Conservation (phyloP, 148 eudicot species). For the Rhododendron griersonianum region DNA sequence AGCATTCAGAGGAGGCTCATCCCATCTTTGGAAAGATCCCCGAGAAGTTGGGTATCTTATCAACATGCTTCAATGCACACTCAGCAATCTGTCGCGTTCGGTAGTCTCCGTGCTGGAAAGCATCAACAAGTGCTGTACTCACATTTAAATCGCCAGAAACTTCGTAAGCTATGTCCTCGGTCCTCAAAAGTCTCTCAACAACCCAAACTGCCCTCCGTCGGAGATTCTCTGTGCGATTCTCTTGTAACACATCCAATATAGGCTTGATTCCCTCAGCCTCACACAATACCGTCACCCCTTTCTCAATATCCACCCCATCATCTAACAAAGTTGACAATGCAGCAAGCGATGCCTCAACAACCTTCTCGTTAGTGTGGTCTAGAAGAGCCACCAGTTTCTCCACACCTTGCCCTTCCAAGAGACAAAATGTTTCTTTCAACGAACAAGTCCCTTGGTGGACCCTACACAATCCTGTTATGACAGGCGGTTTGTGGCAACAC, state of each 20-base stretch:
- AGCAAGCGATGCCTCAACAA: conserved; percentile 80
- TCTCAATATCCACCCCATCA: conserved; percentile 67
- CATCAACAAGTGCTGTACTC: conserved; percentile 79
- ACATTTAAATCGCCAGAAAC: conserved; percentile 65
- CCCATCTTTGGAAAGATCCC: conserved; percentile 65
- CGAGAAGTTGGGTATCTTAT: conserved; percentile 87
- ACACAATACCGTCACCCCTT: conserved; percentile 47
- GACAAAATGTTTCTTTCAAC: conserved; percentile 60
- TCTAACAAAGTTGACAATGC: conserved; percentile 81
- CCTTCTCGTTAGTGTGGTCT: conserved; percentile 74
- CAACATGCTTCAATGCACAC: conserved; percentile 77
- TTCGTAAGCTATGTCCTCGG: conserved; percentile 54
- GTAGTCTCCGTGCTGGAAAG: conserved; percentile 78
- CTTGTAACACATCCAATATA: conserved; percentile 62
- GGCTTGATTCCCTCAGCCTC: conserved; percentile 63
- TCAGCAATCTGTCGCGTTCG: conserved; percentile 87
- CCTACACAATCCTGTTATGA: conserved; percentile 51
- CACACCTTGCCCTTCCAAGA: conserved; percentile 70
- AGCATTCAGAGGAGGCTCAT: conserved; percentile 1
- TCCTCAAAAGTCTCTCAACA: conserved; percentile 70
- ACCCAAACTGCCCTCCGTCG: conserved; percentile 78
- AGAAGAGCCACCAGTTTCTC: conserved; percentile 66
- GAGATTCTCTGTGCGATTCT: conserved; percentile 73
- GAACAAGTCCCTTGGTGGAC: conserved; percentile 78
- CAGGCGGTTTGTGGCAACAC: conserved; percentile 62